Conservation (phyloP, 179 eudicot species). For the Silene vulgaris region DNA sequence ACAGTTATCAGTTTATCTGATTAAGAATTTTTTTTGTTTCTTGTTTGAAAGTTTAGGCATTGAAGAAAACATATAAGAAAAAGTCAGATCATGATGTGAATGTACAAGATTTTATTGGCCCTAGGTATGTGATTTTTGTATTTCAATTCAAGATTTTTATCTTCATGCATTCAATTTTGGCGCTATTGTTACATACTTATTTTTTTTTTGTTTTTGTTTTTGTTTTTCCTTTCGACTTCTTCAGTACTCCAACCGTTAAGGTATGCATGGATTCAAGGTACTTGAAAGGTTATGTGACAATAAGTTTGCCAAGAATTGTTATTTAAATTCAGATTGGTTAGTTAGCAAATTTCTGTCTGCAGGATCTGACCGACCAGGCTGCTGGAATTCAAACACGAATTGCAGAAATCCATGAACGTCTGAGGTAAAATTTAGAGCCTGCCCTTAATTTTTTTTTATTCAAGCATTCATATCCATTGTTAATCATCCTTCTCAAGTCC, state of each 20-base stretch:
- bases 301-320: constrained; percentile 1
- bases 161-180: neutral
- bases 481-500: neutral
- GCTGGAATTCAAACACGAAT: constrained; percentile 34
- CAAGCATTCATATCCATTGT: no score
- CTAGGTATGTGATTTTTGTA: constrained; percentile 31
- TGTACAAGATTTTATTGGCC: constrained; percentile 35
- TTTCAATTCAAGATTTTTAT: neutral
- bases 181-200: neutral
- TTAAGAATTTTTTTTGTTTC: constrained; percentile 26
- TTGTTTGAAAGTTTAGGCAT: constrained; percentile 42
- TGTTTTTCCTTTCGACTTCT: constrained; percentile 16
- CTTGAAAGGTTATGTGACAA: neutral
- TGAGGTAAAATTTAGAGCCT: constrained; percentile 29
- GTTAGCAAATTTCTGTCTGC: constrained; percentile 22
- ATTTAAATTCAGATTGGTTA: constrained; percentile 19
- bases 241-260: constrained; percentile 41
- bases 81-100: constrained; percentile 44
- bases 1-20: constrained; percentile 9
- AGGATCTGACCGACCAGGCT: constrained; percentile 41
- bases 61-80: constrained; percentile 47
- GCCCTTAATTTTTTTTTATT: no score
- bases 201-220: neutral
- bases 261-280: constrained; percentile 40
- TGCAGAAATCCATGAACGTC: constrained; percentile 36